Conservation (phyloP, 2,329 filamentous ascomycete species). For the Fusarium sambucinum region DNA sequence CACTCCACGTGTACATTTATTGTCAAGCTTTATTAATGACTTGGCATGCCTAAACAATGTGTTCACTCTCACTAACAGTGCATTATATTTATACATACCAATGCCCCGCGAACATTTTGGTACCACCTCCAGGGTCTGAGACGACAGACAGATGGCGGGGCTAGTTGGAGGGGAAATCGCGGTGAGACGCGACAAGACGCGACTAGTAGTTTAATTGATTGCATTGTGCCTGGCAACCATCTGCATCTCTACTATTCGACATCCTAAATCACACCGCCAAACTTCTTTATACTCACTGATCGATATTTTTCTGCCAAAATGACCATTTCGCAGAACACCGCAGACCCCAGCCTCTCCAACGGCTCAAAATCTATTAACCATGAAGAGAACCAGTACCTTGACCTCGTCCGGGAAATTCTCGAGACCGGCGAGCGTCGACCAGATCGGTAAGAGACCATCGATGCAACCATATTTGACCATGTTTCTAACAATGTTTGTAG, state of each 20-base stretch:
- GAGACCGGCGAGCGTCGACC: constrained; percentile 86
- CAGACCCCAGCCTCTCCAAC: constrained; percentile 22
- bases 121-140: background rate
- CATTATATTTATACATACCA: background rate
- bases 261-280: background rate
- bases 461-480: background rate
- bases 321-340: constrained; percentile 32
- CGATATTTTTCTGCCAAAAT: constrained; percentile 20
- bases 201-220: constrained; percentile 40
- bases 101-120: background rate
- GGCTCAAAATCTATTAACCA: constrained; percentile 59
- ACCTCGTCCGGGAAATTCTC: constrained; percentile 88
- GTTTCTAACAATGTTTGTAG: constrained; percentile 57
- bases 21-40: background rate
- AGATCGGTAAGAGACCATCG: constrained; percentile 71
- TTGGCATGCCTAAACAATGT: background rate
- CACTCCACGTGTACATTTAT: background rate
- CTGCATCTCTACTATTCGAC: background rate
- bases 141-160: constrained; percentile 7
- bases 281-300: background rate
- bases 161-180: constrained; percentile 12
- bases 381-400: constrained; percentile 94
- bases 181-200: constrained; percentile 27
- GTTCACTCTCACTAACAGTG: background rate
- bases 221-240: constrained; percentile 1